phyloP scores from a whole-genome alignment of 805 yeast genomes.

The Jamesozyma jinghongensis region DNA sequence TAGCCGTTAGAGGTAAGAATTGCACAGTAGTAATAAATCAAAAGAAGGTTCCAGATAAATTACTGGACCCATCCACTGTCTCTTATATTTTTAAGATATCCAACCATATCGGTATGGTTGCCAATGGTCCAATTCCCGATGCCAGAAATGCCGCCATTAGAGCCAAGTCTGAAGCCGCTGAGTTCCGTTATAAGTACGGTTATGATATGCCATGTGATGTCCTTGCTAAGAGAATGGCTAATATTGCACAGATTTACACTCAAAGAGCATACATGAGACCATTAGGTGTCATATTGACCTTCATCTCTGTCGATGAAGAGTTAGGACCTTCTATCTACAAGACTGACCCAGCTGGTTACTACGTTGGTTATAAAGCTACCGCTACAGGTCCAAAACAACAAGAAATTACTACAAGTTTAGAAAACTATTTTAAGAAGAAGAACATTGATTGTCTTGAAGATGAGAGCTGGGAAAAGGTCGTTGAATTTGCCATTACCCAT shows the following conservation, averaged over 20 bases:
- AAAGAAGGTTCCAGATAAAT: constrained; percentile 92
- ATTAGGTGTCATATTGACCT: constrained; percentile 85
- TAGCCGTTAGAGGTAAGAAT: constrained; percentile 81
- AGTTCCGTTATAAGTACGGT: constrained; percentile 88
- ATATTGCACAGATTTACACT: constrained; percentile 88
- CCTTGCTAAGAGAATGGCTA: constrained; percentile 90
- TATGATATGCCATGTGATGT: constrained; percentile 95
- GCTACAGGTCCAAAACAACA: constrained; percentile 97
- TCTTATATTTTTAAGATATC: constrained; percentile 80
- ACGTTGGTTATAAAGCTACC: constrained; percentile 80
- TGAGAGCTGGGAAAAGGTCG: constrained; percentile 84
- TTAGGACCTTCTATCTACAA: constrained; percentile 83
- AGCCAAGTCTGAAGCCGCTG: constrained; percentile 93
- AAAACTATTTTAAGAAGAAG: constrained; percentile 76
- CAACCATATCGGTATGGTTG: constrained; percentile 74
- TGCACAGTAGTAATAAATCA: constrained; percentile 85
- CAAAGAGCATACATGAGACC: constrained; percentile 99
- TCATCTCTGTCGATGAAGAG: constrained; percentile 82
- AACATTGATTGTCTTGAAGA: constrained; percentile 19
- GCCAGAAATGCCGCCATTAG: constrained; percentile 84
- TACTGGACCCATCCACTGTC: constrained; percentile 80
- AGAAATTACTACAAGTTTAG: constrained; percentile 82
- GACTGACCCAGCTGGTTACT: constrained; percentile 97
- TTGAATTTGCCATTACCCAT: constrained; percentile 81
- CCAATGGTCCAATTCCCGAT: constrained; percentile 94